phyloP scores from a whole-genome alignment of 225 moss, liverwort and hornwort species.

The Physcomitrium patens region DNA sequence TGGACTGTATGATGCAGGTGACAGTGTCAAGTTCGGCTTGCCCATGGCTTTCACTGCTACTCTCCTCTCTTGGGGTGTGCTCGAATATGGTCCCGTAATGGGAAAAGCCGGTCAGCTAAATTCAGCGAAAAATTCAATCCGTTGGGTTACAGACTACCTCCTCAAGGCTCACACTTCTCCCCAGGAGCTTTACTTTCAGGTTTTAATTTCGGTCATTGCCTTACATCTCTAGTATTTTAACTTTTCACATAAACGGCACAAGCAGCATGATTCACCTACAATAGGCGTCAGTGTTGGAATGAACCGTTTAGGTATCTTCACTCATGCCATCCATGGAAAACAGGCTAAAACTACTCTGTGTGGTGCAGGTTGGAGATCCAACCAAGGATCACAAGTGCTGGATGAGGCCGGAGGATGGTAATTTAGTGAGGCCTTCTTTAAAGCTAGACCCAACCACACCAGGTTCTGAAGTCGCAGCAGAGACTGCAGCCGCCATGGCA shows the following conservation, averaged over 20 bases:
- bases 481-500: slow-evolving; percentile 78
- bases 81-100: slow-evolving; percentile 74
- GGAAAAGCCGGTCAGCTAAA: slow-evolving; percentile 52
- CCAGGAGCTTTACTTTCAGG: slow-evolving; percentile 54
- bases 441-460: slow-evolving; percentile 51
- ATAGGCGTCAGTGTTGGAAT: not conserved
- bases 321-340: not conserved
- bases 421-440: slow-evolving; percentile 43
- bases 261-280: no score
- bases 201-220: not conserved
- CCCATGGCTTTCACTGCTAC: slow-evolving; percentile 96
- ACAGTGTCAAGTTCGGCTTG: slow-evolving; percentile 87
- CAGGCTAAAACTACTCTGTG: not conserved
- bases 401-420: slow-evolving; percentile 65
- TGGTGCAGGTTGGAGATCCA: slow-evolving; percentile 63
- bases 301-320: not conserved
- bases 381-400: slow-evolving; percentile 70
- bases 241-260: not conserved
- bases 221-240: not conserved
- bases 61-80: slow-evolving; percentile 82
- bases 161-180: slow-evolving; percentile 73
- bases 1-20: slow-evolving; percentile 89
- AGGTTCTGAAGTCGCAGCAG: slow-evolving; percentile 72
- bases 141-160: slow-evolving; percentile 88
- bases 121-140: slow-evolving; percentile 71